phyloP scores from a whole-genome alignment of 2,329 filamentous ascomycete genomes.

The Colletotrichum sansevieriae region DNA sequence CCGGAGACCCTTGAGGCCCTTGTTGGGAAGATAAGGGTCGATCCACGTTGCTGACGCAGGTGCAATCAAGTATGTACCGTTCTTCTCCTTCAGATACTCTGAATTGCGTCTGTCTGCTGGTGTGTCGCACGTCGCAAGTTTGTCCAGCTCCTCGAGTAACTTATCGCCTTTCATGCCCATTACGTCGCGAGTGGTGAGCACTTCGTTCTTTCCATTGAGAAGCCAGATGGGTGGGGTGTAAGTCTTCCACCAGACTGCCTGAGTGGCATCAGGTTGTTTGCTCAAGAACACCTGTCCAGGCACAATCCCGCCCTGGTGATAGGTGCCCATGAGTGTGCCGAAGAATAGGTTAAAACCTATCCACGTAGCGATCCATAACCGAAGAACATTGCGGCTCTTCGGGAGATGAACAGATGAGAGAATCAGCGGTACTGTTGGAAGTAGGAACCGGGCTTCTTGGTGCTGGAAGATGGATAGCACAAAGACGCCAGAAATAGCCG shows the following conservation, averaged over 20 bases:
- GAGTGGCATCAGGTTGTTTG: slow-evolving; percentile 75
- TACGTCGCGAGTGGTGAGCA: slow-evolving; percentile 78
- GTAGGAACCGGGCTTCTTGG: slow-evolving; percentile 83
- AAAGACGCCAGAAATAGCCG: slow-evolving; percentile 78
- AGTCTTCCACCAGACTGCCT: slow-evolving; percentile 88
- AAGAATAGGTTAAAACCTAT: slow-evolving; percentile 77
- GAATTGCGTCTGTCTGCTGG: slow-evolving; percentile 67
- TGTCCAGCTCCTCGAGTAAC: slow-evolving; percentile 70
- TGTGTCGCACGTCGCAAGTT: slow-evolving; percentile 73
- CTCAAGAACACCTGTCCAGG: slow-evolving; percentile 82
- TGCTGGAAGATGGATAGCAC: slow-evolving; percentile 82
- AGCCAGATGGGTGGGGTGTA: slow-evolving; percentile 87
- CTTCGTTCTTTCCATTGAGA: slow-evolving; percentile 79
- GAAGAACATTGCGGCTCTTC: slow-evolving; percentile 61
- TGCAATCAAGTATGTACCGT: slow-evolving; percentile 78
- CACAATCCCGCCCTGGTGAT: slow-evolving; percentile 84
- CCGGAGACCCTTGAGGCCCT: slow-evolving; percentile 69
- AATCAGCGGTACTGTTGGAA: slow-evolving; percentile 82
- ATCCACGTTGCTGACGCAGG: slow-evolving; percentile 79
- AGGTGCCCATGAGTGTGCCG: slow-evolving; percentile 81
- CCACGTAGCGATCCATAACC: slow-evolving; percentile 73
- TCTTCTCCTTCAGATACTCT: slow-evolving; percentile 71
- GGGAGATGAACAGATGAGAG: slow-evolving; percentile 80
- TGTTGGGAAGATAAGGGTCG: slow-evolving; percentile 72
- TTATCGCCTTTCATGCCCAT: slow-evolving; percentile 76